A percentile compares a stretch with the other conserved stretches of the same genome.
phyloP scores from a whole-genome alignment of 2,329 filamentous ascomycete genomes.

The Hymenotorrendiella dingleyae region DNA sequence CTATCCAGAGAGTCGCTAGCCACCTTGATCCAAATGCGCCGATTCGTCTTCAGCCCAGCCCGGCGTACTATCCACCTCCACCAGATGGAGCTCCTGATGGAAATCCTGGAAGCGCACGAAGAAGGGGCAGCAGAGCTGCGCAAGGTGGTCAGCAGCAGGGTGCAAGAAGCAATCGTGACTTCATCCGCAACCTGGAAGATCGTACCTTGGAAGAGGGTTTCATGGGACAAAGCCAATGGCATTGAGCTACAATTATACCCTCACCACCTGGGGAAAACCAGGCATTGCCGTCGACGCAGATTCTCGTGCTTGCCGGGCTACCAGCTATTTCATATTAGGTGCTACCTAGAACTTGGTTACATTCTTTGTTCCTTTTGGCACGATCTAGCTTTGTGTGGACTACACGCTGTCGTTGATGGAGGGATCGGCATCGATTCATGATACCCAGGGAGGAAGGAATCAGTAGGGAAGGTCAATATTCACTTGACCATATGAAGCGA shows the following conservation, averaged over 20 bases:
- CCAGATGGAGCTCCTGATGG: conserved; percentile 71
- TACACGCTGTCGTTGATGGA: conserved; percentile 1
- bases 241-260: conserved; percentile 44
- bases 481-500: neutral
- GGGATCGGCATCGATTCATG: neutral
- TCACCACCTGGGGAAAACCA: conserved; percentile 8
- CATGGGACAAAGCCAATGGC: conserved; percentile 62
- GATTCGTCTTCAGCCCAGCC: conserved; percentile 89
- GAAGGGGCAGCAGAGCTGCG: conserved; percentile 69
- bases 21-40: conserved; percentile 93
- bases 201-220: conserved; percentile 90
- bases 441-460: conserved; percentile 6
- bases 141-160: conserved; percentile 39
- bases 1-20: conserved; percentile 90
- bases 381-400: conserved; percentile 5
- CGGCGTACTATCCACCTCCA: conserved; percentile 93
- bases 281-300: conserved; percentile 12
- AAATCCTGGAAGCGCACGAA: conserved; percentile 53
- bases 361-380: conserved; percentile 1
- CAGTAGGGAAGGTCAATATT: neutral
- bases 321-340: conserved; percentile 3
- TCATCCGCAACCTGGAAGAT: conserved; percentile 92
- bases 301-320: conserved; percentile 8
- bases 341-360: conserved; percentile 6
- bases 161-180: conserved; percentile 66